Evolutionary conservation across 352 stramenopile genomes (phyloP).

Genomic region (Globisporangium takayamanum): DNA sequence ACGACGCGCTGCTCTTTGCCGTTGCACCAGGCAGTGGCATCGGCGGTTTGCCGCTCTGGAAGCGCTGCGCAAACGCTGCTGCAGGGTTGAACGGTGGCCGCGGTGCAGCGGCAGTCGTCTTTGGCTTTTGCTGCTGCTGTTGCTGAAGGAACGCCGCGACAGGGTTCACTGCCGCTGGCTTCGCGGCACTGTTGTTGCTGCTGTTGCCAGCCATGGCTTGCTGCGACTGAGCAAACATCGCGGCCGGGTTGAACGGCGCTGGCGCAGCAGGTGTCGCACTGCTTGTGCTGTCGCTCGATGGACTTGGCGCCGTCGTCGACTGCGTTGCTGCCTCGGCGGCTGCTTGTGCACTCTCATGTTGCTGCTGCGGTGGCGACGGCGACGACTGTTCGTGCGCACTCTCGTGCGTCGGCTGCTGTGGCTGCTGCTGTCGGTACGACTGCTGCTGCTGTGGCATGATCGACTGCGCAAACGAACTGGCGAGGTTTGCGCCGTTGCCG

Average conservation of each 20-base stretch:
- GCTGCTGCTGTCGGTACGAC: slow-evolving; percentile 11
- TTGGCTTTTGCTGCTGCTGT: slow-evolving; percentile 40
- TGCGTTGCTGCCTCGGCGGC: not conserved
- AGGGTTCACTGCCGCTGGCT: slow-evolving; percentile 23
- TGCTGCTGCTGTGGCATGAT: slow-evolving; percentile 24
- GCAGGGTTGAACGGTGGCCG: slow-evolving; percentile 37
- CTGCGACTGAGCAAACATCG: slow-evolving; percentile 52
- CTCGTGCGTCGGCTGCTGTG: slow-evolving; percentile 26
- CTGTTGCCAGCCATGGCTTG: not conserved
- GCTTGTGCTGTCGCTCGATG: slow-evolving; percentile 10
- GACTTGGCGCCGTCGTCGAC: slow-evolving; percentile 3
- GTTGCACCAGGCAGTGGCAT: slow-evolving; percentile 22
- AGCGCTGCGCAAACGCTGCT: slow-evolving; percentile 49
- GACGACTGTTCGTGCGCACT: slow-evolving; percentile 7
- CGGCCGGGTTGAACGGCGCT: slow-evolving; percentile 38
- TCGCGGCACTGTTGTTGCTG: slow-evolving; percentile 8
- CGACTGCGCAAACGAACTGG: slow-evolving; percentile 35
- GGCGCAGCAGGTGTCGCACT: not conserved
- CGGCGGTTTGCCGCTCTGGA: slow-evolving; percentile 38
- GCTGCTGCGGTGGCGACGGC: slow-evolving; percentile 12
- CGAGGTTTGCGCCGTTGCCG: slow-evolving; percentile 6
- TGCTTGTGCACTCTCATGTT: slow-evolving; percentile 10
- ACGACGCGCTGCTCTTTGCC: slow-evolving; percentile 19
- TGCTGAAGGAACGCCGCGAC: slow-evolving; percentile 53
- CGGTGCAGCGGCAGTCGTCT: not conserved